Base-by-base conservation (phyloP, 305 asterid genomes). In the Fraxinus paxiana region DNA sequence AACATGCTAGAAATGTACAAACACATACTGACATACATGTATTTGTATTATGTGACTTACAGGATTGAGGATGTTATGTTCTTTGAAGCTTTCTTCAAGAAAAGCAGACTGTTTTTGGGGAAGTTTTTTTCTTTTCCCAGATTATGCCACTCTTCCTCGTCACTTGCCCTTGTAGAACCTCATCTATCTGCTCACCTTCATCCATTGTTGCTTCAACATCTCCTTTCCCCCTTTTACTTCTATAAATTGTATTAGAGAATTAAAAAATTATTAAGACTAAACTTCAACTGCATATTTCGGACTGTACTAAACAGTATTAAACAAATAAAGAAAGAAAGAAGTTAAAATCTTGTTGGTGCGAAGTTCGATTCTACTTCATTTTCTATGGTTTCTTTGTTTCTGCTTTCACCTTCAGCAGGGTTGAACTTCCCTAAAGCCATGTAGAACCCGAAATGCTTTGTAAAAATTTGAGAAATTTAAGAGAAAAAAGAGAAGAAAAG, bases 1-100 rank as follows among this genome's bases (percentile, higher is more conserved):
- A 43, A 43, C 54, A 2, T 43, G 54, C 54, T 43, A 43, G 54
- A 43, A 1, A 43, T 43, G 54, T 12, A 3, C 54, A 12, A 17
- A 12, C 54, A 41, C n/a, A 31, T 31, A 31, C 34, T 31, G 34
- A 31, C 34, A 43, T 12, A 12, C 54, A 38, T 43, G 17, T 43
- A 43, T 43, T 91, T 92, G 48, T 12, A 9, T 9, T 38, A 38
- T 38, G 48, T 38, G 4, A 8, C 46, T 38, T 38, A 8, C 46
- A 38, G 15, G 48, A 9, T 38, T 38, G 80, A 92, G 97, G 24
- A 93, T 90, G 82, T 82, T 85, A 87, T 91, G 94, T 67, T 91
- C 92, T 86, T 89, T 89, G 92, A 92, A 93, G 85, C 96, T 93
- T 5, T 93, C 92, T 87, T 93, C 97, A 12, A 93, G 96, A 85